Conservation (phyloP, 2,329 filamentous ascomycete genomes). For the Cladorrhinum sp. region DNA sequence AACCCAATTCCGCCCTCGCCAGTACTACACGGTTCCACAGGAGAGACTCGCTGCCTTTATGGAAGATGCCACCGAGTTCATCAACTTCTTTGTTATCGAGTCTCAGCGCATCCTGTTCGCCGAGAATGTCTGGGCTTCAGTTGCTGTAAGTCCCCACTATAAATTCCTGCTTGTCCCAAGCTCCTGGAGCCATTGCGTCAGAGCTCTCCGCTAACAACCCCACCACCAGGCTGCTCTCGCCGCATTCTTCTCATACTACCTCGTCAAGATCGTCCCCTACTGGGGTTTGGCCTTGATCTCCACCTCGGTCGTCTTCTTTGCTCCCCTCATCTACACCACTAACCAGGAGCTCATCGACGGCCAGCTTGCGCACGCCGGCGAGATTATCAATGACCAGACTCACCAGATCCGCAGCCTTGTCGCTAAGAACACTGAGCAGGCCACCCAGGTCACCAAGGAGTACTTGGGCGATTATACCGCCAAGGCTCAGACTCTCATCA, state of each 20-base stretch:
- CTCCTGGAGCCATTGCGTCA: constrained; percentile 17
- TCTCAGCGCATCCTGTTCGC: constrained; percentile 65
- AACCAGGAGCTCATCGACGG: constrained; percentile 69
- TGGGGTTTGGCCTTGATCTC: constrained; percentile 64
- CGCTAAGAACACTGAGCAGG: constrained; percentile 61
- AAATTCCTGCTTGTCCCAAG: background rate
- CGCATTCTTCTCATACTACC: constrained; percentile 64
- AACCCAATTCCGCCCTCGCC: constrained; percentile 63
- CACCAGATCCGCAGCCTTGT: constrained; percentile 59
- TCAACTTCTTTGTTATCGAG: constrained; percentile 72
- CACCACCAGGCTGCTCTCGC: constrained; percentile 51
- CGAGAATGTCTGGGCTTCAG: constrained; percentile 61
- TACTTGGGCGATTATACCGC: constrained; percentile 65
- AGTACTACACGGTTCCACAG: constrained; percentile 64
- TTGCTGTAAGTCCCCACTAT: constrained; percentile 48
- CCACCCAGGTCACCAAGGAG: constrained; percentile 62
- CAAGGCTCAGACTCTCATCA: constrained; percentile 64
- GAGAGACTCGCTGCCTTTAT: constrained; percentile 60
- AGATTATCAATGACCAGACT: constrained; percentile 61
- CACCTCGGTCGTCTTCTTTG: constrained; percentile 58
- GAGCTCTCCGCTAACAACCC: constrained; percentile 10
- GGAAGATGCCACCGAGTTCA: constrained; percentile 63
- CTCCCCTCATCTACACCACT: constrained; percentile 60
- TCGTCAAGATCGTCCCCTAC: constrained; percentile 67
- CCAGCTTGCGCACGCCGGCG: constrained; percentile 55